Conservation (phyloP, 176 grass and related monocot genomes). For the Neostapfia colusana region DNA sequence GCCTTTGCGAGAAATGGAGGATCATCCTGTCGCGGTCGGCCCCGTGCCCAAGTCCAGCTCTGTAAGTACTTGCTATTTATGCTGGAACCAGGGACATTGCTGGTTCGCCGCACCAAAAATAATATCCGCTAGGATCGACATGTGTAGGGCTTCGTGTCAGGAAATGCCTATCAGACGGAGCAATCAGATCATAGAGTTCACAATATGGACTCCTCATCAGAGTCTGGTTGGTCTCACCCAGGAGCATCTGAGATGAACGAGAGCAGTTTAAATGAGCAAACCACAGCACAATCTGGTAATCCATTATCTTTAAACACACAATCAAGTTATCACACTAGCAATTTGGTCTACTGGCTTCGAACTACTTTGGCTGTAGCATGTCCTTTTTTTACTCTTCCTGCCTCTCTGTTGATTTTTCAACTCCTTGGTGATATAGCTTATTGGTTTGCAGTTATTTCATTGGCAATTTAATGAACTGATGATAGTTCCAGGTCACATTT, state of each 20-base stretch:
- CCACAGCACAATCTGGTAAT: slow-evolving; percentile 69
- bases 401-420: background rate
- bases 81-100: slow-evolving; percentile 34
- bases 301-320: slow-evolving; percentile 3
- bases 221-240: slow-evolving; percentile 57
- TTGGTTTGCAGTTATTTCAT: slow-evolving; percentile 8
- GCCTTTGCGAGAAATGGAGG: slow-evolving; percentile 43
- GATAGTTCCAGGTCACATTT: no score
- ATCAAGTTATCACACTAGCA: background rate
- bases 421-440: slow-evolving; percentile 5
- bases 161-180: slow-evolving; percentile 45
- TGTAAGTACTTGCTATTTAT: slow-evolving; percentile 45
- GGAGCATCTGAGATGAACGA: slow-evolving; percentile 71
- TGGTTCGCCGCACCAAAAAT: slow-evolving; percentile 20
- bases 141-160: slow-evolving; percentile 45
- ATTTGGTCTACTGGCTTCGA: background rate
- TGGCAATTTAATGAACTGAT: slow-evolving; percentile 2
- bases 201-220: slow-evolving; percentile 49
- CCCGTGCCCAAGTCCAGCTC: slow-evolving; percentile 44
- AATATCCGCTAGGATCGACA: slow-evolving; percentile 35
- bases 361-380: background rate
- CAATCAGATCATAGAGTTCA: slow-evolving; percentile 49
- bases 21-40: slow-evolving; percentile 48
- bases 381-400: background rate
- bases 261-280: slow-evolving; percentile 54